Evolutionary conservation across 768 basidiomycete species (phyloP).

Genomic region (Leccinum sublutescens): DNA sequence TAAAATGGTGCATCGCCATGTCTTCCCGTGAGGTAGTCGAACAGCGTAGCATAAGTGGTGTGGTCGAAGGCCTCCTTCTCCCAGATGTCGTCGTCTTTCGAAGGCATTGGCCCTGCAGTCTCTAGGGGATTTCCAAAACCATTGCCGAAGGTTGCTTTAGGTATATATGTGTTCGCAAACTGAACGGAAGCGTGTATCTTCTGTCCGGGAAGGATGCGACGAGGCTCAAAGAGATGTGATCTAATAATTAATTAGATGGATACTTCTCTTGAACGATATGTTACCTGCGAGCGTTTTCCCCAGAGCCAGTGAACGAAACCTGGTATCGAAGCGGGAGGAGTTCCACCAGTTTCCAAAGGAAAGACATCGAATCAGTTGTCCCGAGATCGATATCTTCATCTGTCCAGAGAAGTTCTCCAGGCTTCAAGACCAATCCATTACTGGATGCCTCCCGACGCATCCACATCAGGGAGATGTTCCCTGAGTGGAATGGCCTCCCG

Average conservation of each 20-base stretch:
- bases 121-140: constrained; percentile 15
- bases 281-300: constrained; percentile 11
- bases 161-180: constrained; percentile 19
- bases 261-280: not conserved
- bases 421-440: constrained; percentile 24
- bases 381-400: constrained; percentile 18
- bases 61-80: constrained; percentile 17
- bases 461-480: constrained; percentile 26
- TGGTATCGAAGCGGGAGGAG: constrained; percentile 15
- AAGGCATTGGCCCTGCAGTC: constrained; percentile 6
- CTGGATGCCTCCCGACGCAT: constrained; percentile 30
- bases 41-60: constrained; percentile 7
- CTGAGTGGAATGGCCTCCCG: constrained; percentile 13
- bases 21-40: constrained; percentile 10
- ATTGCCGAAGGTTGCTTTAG: constrained; percentile 16
- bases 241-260: not conserved
- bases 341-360: constrained; percentile 16
- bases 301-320: constrained; percentile 18
- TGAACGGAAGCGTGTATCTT: constrained; percentile 21
- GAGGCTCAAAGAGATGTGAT: constrained; percentile 13
- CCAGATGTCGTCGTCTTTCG: constrained; percentile 9
- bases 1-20: constrained; percentile 12
- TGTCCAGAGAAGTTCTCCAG: constrained; percentile 17
- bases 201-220: constrained; percentile 7
- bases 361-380: constrained; percentile 16